Evolutionary conservation across 768 basidiomycete species (phyloP).

Genomic region (Podaxis carcinomalis): DNA sequence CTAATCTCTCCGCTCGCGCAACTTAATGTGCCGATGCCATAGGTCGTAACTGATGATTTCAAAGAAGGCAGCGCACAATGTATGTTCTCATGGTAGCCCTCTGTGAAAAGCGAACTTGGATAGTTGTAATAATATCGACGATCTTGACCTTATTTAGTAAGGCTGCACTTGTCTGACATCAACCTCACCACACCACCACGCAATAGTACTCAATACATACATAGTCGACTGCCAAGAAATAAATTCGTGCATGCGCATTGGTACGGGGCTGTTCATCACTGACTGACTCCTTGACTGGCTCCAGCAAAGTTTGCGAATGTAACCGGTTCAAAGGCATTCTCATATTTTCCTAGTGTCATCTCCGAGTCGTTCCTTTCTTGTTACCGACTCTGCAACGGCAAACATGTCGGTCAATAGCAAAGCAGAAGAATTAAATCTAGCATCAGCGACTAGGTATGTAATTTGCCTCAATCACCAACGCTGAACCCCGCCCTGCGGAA

Average conservation of each 20-base stretch:
- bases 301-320: background rate
- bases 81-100: background rate
- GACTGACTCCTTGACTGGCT: background rate
- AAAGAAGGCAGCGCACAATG: background rate
- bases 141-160: constrained; percentile 4
- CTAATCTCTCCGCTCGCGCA: constrained; percentile 27
- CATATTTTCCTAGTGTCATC: background rate
- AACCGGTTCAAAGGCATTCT: background rate
- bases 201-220: background rate
- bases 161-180: background rate
- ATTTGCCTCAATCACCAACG: constrained; percentile 3
- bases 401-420: background rate
- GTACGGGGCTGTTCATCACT: background rate
- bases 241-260: background rate
- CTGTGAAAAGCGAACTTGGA: background rate
- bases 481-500: constrained; percentile 51
- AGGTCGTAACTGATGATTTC: background rate
- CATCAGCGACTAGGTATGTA: background rate
- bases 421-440: background rate
- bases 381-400: background rate
- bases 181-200: background rate
- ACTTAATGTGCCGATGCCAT: constrained; percentile 17
- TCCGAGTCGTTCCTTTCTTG: background rate
- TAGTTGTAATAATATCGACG: constrained; percentile 1
- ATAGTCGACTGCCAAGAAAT: background rate